These are phyloP conservation scores for Hanseniaspora taiwanica DNA, from an alignment of 805 yeast genomes.

Conservation along the genomic window DNA sequence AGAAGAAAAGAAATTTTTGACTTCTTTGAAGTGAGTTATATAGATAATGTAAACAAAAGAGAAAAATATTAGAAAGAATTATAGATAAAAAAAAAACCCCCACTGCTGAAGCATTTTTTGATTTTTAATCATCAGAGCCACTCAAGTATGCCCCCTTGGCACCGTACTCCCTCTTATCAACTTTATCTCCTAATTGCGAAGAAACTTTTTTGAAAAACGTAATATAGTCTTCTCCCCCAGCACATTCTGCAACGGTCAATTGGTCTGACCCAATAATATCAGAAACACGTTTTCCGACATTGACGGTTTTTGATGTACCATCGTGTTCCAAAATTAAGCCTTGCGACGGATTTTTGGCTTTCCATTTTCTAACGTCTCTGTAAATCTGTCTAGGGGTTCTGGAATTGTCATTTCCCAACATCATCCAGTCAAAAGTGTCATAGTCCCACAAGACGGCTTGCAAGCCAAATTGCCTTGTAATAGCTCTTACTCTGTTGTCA, in stretches of 20 bases:
- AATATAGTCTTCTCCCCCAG: constrained; percentile 50
- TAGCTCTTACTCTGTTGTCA: constrained; percentile 72
- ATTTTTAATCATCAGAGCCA: too few relatives aligned
- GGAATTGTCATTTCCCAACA: constrained; percentile 31
- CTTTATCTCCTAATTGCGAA: too few relatives aligned
- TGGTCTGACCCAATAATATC: constrained; percentile 47
- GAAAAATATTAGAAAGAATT: too few relatives aligned
- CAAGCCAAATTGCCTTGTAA: constrained; percentile 74
- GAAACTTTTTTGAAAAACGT: constrained; percentile 12
- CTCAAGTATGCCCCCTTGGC: too few relatives aligned
- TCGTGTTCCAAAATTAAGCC: constrained; percentile 76
- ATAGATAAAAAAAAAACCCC: too few relatives aligned
- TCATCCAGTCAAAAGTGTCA: constrained; percentile 86
- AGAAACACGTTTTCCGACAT: constrained; percentile 48
- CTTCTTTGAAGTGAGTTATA: constrained; percentile 31
- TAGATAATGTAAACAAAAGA: background rate
- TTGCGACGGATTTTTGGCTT: constrained; percentile 14
- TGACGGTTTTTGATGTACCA: constrained; percentile 49
- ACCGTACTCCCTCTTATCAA: too few relatives aligned
- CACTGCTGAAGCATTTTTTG: too few relatives aligned
- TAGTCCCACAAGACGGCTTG: constrained; percentile 83
- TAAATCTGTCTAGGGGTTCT: constrained; percentile 41
- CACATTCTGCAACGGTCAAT: constrained; percentile 69
- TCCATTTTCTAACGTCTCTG: constrained; percentile 45
- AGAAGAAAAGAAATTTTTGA: constrained; percentile 63